Evolutionary conservation across 2,329 filamentous ascomycete species (phyloP), one percentile per base, ranked within the genome.

Genomic region (Cladophialophora chaetospira): DNA sequence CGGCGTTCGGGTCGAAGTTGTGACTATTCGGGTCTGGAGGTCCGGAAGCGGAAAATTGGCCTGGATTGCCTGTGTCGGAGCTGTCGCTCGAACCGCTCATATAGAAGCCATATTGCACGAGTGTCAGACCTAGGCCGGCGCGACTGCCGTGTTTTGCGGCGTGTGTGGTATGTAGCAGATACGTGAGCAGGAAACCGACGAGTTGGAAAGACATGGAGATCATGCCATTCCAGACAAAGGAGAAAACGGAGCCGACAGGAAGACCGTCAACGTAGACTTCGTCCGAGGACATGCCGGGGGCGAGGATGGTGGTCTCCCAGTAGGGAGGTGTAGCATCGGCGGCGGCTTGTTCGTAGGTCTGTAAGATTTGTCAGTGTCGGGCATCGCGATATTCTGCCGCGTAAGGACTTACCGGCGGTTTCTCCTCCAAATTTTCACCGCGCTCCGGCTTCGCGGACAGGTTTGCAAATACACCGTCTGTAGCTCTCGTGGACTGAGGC

Each of bases 291-390:
- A 94, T 85, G 53, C 93, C 94, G 0, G 94, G 94, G 0, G 92
- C 93, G 49, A 99, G 83, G 63, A 99, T 97, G 0, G 94, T 97
- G 4, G 94, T 99, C 78, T 99, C 94, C 94, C 94, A 99, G 75
- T 99, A 99, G 0, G 94, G 94, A 1, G 94, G 94, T 45, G 94
- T 94, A 21, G 91, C 88, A 73, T 99, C 94, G 38, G 93, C 93
- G 2, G 94, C 94, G 13, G 94, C 94, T 84, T 97, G 93, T 80
- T 99, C 94, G 72, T 99, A 99, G 31, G 93, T 92, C 90, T 97
- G 67, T 13, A 58, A 29, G 35, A 46, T 79, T 69, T 78, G 75
- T 65, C 66, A 42, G 40, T 28, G 19, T 17, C 25, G 9, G 11
- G 26, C 15, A 44, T 42, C 31, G 31, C 25, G 10, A 38, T 35